Evolutionary conservation across 2,329 filamentous ascomycete genomes (phyloP).

Genomic region (Fusarium sp.): DNA sequence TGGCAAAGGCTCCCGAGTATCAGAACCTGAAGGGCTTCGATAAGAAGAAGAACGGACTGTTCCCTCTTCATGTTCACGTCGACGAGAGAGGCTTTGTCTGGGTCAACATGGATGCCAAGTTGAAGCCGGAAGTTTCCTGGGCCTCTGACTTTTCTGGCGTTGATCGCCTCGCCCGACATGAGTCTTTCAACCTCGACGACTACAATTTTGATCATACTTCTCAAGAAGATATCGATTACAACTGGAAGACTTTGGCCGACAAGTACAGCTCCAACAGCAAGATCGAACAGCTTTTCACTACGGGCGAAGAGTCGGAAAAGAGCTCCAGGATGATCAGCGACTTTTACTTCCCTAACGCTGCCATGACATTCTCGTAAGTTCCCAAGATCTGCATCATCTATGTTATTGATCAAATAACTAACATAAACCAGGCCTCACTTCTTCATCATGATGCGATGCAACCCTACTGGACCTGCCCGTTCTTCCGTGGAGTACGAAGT

Average conservation of each 20-base stretch:
- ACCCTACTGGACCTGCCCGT: conserved; percentile 21
- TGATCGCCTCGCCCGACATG: conserved; percentile 57
- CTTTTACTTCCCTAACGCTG: conserved; percentile 39
- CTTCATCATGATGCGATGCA: conserved; percentile 29
- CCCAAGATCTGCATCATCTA: conserved; percentile 58
- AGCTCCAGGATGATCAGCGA: conserved; percentile 18
- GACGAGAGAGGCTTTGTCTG: conserved; percentile 67
- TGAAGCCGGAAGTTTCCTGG: conserved; percentile 62
- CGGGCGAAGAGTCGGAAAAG: conserved; percentile 16
- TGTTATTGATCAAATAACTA: neutral
- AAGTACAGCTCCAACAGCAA: conserved; percentile 32
- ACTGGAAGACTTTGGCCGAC: conserved; percentile 68
- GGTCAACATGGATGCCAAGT: conserved; percentile 65
- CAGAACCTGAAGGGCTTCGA: conserved; percentile 67
- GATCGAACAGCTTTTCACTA: conserved; percentile 51
- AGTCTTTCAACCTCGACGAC: conserved; percentile 60
- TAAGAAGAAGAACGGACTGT: conserved; percentile 64
- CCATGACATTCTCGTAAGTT: conserved; percentile 38
- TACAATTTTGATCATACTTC: conserved; percentile 68
- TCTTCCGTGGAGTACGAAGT: conserved; percentile 30
- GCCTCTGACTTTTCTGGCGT: conserved; percentile 60
- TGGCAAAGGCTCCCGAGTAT: conserved; percentile 71
- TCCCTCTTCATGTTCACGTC: conserved; percentile 65
- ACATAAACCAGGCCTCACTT: conserved; percentile 49
- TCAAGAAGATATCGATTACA: conserved; percentile 66